Conservation (phyloP, 106 monocot species). For the Ottelia alismoides region DNA sequence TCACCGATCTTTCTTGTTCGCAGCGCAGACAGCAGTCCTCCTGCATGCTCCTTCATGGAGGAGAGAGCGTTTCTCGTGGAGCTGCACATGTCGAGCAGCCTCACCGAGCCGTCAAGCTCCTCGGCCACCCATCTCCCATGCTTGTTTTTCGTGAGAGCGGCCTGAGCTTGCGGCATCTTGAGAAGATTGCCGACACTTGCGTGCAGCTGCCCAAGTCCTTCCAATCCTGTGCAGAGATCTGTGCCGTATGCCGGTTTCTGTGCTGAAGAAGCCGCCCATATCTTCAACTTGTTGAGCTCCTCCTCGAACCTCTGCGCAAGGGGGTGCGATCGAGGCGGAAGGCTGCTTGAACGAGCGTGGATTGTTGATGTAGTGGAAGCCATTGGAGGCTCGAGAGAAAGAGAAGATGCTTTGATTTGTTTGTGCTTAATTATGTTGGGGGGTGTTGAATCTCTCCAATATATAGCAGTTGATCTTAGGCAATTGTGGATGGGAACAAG, state of each 20-base stretch:
- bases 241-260: not conserved
- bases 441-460: too few species aligned
- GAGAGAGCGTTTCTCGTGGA: not conserved
- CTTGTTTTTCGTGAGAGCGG: not conserved
- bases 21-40: not conserved
- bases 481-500: too few species aligned
- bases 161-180: not conserved
- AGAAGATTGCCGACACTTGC: not conserved
- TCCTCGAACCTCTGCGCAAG: not conserved
- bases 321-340: not conserved
- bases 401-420: too few species aligned
- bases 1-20: not conserved
- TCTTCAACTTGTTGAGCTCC: not conserved
- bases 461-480: too few species aligned
- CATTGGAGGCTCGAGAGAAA: too few species aligned
- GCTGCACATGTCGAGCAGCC: not conserved
- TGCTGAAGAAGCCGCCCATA: not conserved
- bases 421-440: too few species aligned
- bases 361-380: too few species aligned
- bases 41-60: not conserved
- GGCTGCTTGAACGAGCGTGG: not conserved
- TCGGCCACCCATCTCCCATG: not conserved
- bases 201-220: not conserved
- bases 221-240: not conserved
- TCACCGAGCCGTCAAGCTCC: not conserved